Evolutionary conservation across 2,329 filamentous ascomycete genomes (phyloP).

Genomic region (Exophiala mesophila): DNA sequence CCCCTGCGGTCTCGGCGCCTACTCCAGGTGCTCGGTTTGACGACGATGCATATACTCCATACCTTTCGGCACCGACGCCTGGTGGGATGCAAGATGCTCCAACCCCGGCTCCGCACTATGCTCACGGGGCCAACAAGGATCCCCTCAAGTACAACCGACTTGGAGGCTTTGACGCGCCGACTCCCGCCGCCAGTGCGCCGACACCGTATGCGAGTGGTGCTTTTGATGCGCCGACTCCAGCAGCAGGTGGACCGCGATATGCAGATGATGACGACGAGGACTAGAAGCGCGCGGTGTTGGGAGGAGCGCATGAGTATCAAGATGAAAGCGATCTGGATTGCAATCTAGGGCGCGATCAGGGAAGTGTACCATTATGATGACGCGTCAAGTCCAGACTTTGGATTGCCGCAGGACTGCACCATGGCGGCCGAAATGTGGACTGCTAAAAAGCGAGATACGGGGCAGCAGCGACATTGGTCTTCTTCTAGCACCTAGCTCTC

Average conservation of each 20-base stretch:
- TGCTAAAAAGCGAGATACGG: no score
- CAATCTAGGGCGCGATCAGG: no score
- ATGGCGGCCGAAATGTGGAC: no score
- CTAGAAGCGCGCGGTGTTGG: no score
- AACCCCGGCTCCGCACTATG: conserved; percentile 40
- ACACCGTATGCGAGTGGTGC: conserved; percentile 48
- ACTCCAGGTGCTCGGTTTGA: conserved; percentile 58
- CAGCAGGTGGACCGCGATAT: conserved; percentile 27
- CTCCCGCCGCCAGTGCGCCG: conserved; percentile 42
- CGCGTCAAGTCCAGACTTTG: no score
- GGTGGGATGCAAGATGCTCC: conserved; percentile 45
- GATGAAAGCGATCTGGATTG: no score
- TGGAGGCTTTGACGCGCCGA: conserved; percentile 24
- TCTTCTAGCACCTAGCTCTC: no score
- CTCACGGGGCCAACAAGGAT: conserved; percentile 25
- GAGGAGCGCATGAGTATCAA: no score
- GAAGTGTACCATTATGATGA: no score
- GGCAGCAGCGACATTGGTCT: no score
- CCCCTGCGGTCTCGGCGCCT: conserved; percentile 63
- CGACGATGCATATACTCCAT: conserved; percentile 44
- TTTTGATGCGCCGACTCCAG: conserved; percentile 47
- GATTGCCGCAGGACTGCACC: no score
- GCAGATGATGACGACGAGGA: conserved; percentile 27
- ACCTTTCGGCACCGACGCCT: conserved; percentile 42
- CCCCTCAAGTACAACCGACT: conserved; percentile 22